Conservation (phyloP, 768 basidiomycete species). For the Podaxis sp. region DNA sequence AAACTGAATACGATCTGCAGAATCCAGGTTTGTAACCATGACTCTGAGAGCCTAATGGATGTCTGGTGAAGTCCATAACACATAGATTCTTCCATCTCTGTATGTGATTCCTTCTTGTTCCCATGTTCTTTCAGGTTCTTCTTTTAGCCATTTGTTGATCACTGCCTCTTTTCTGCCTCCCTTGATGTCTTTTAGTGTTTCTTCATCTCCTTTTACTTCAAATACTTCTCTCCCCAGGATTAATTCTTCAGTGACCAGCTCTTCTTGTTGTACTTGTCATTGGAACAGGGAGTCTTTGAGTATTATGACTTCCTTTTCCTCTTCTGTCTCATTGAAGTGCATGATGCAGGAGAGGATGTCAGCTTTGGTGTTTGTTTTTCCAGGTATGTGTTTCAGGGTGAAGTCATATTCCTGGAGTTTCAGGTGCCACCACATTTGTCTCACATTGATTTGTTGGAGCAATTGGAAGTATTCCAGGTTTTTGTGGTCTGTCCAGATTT, state of each 20-base stretch:
- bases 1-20: too few species aligned
- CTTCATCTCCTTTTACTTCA: background rate
- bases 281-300: too few species aligned
- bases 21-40: too few species aligned
- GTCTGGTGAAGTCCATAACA: too few species aligned
- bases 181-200: background rate
- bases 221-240: too few species aligned
- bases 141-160: background rate
- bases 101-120: background rate
- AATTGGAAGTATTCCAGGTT: too few species aligned
- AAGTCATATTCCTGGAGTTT: background rate
- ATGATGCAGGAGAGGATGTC: background rate
- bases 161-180: too few species aligned
- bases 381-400: background rate
- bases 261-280: too few species aligned
- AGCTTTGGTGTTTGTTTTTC: background rate
- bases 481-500: constrained; percentile 20
- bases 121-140: background rate
- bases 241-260: too few species aligned
- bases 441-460: background rate
- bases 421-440: background rate
- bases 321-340: background rate
- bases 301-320: too few species aligned
- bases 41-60: too few species aligned
- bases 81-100: too few species aligned